Evolutionary conservation across 441 rosid species (phyloP), one percentile per base, ranked within the genome.

Genomic region (Mallotus japonicus): DNA sequence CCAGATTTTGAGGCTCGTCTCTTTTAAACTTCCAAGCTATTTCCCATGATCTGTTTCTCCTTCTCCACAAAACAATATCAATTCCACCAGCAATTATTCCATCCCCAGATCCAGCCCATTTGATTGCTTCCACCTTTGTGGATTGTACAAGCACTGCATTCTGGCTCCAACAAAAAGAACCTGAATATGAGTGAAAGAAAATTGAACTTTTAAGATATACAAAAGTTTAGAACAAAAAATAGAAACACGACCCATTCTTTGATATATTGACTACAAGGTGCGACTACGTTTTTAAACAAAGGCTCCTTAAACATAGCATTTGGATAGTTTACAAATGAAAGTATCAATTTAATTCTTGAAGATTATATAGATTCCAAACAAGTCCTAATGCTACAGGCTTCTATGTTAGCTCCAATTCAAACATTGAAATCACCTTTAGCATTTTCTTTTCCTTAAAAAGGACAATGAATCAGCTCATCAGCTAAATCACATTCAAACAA

Each of bases 121-220:
- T 80, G 71, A 95, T 81, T 5, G 91, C 99, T 80, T 92, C 96
- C 78, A 92, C 96, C 67, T 85, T 86, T 47, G 89, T 70, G 56
- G 82, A 84, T 75, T 91, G 98, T 79, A 83, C 76, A 78, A 95
- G 92, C 71, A 87, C 85, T 70, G 90, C 90, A 87, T 85, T 91
- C 98, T 91, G 97, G 86, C 97, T 89, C 98, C 99, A 95, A 91
- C 89, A 89, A 91, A 95, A 91, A 89, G 97, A 95, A 89, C 97
- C 98, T 95, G 98, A 88, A 89, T 85, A 90, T 88, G 86, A 85
- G 90, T 84, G 71, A 84, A 80, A 87, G 69, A 84, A 34, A 74
- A 67, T 49, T 53, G 65, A 65, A 69, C 56, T 51, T 37, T 62
- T 59, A 62, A 59, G 67, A 44, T 28, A 32, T 59, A 42, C 51